Evolutionary conservation across 2,329 filamentous ascomycete species (phyloP), one percentile per base, ranked within the genome.

Genomic region (Triangularia verruculosa): DNA sequence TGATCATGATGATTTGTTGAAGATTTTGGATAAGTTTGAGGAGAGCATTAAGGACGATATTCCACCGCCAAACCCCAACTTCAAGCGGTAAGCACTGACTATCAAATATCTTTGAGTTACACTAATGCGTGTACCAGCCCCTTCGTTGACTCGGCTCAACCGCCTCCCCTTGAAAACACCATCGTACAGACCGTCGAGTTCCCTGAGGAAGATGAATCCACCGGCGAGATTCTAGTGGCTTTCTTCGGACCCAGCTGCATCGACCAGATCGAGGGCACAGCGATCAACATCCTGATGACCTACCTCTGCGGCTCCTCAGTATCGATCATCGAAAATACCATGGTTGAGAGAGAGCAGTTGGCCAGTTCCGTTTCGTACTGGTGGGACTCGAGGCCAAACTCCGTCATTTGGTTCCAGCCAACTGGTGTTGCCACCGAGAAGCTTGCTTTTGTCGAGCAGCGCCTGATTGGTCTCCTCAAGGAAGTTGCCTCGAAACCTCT

Each of bases 281-380:
- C 93, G 1, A 78, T 97, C 3, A 90, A 91, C 67, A 86, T 96
- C 58, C 78, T 96, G 2, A 82, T 97, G 43, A 88, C 89, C 1
- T 99, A 98, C 72, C 86, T 99, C 17, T 92, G 92, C 67, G 95
- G 93, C 5, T 98, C 95, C 0, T 96, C 96, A 0, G 92, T 96
- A 2, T 94, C 94, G 0, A 82, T 99, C 1, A 80, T 99, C 5
- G 94, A 98, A 73, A 98, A 98, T 69, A 85, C 88, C 17, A 84
- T 99, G 65, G 95, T 99, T 1, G 95, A 99, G 74, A 92, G 89
- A 70, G 94, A 98, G 76, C 91, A 96, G 69, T 85, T 98, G 54
- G 91, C 93, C 3, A 97, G 93, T 76, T 91, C 89, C 6, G 88
- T 98, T 11, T 88, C 88, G 57, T 93, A 90, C 75, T 89, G 86